Evolutionary conservation across 352 stramenopile species (phyloP), one percentile per base, ranked within the genome.

Genomic region (Globisporangium lucens): DNA sequence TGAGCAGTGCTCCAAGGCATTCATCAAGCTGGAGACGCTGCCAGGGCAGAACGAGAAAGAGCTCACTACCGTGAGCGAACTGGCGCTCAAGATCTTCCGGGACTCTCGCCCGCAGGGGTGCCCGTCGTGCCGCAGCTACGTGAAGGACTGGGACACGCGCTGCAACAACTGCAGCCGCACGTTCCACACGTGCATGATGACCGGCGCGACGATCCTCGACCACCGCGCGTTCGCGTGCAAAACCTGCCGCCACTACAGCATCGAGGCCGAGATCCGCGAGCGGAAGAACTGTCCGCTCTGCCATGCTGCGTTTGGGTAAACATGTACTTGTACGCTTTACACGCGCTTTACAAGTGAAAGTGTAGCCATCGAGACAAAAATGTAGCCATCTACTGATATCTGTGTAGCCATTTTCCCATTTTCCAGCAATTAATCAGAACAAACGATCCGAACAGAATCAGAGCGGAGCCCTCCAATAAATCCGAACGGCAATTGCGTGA

Each of bases 1-100:
- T 56, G 87, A 96, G 36, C 85, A 97, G 51, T 98, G 91, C 75
- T 97, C 86, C 51, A 85, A 87, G 63, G 90, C 90, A 8, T 97
- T 98, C 69, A 93, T 98, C 66, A 96, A 98, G 71, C 83, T 98
- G 30, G 94, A 98, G 70, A 96, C 87, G 22, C 72, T 97, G 6
- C 81, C 85, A 0, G 64, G 75, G 49, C 56, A 83, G 52, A 76
- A 68, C 15, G 85, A 91, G 1, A 93, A 90, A 24, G 83, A 95
- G 62, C 57, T 82, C 13, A 66, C 70, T 35, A 72, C 71, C 5
- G 84, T 91, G 77, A 87, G 80, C 60, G 80, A 90, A 59, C 73
- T 95, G 22, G 79, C 89, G 30, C 82, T 94, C 60, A 83, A 93
- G 66, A 96, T 98, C 55, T 98, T 98, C 73, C 90, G 79, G 22